A percentile compares a stretch with the other conserved stretches of the same genome.
Conservation (phyloP, 225 moss, liverwort and hornwort genomes). For the Antitrichia curtipendula region DNA sequence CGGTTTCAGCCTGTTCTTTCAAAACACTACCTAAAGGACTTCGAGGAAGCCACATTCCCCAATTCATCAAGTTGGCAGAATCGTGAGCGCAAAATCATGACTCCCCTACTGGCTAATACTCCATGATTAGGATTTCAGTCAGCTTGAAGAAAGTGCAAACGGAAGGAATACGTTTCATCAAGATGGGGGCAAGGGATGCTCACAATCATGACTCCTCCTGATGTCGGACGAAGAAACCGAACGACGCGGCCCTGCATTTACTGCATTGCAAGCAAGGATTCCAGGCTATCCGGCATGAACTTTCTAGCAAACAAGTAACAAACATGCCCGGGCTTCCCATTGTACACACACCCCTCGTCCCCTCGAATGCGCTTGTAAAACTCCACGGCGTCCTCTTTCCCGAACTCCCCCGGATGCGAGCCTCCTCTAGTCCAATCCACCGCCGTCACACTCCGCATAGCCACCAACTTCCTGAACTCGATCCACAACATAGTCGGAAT, state of each 20-base stretch:
- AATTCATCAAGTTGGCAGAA: neutral
- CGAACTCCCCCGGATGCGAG: constrained; percentile 31
- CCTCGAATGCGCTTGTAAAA: constrained; percentile 17
- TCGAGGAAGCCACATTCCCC: neutral
- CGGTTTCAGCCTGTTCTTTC: neutral
- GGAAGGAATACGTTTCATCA: neutral
- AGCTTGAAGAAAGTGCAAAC: neutral
- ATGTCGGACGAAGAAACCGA: neutral
- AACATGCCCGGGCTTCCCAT: constrained; percentile 17
- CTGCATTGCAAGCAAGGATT: constrained; percentile 14
- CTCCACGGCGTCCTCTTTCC: constrained; percentile 20
- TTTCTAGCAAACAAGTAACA: constrained; percentile 53
- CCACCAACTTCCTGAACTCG: constrained; percentile 16
- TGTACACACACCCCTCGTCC: constrained; percentile 11
- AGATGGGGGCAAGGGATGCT: neutral
- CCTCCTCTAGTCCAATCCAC: constrained; percentile 50
- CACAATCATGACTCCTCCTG: neutral
- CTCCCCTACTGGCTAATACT: neutral
- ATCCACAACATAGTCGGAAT: constrained; percentile 51
- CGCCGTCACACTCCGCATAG: constrained; percentile 39
- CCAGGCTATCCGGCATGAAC: constrained; percentile 36
- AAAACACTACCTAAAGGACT: neutral
- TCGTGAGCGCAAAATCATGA: neutral
- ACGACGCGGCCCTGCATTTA: neutral
- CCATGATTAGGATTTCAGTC: neutral